Percentiles rank a stretch among this genome's conserved stretches.
These are phyloP conservation scores for Pelargonium exstipulatum DNA, from an alignment of 441 rosid species.

Conservation along the genomic window DNA sequence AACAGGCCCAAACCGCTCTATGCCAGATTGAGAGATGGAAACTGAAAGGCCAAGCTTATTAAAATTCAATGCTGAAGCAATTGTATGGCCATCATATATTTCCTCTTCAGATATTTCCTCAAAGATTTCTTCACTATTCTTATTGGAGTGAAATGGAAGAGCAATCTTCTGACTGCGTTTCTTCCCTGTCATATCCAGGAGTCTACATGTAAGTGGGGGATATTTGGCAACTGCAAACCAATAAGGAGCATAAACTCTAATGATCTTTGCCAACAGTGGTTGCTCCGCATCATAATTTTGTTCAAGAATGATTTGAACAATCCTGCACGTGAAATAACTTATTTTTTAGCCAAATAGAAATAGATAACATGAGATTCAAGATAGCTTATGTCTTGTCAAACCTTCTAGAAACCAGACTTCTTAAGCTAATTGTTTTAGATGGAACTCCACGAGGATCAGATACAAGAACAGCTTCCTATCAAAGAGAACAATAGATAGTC, in stretches of 20 bases:
- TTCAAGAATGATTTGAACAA: conserved; percentile 75
- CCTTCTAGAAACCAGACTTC: conserved; percentile 94
- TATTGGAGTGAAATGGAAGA: conserved; percentile 52
- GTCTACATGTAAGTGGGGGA: conserved; percentile 68
- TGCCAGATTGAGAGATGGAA: conserved; percentile 49
- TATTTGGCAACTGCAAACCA: conserved; percentile 90
- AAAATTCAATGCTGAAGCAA: conserved; percentile 91
- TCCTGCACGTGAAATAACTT: conserved; percentile 44
- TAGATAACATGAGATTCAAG: neutral
- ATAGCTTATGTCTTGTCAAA: conserved; percentile 24
- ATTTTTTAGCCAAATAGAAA: conserved; percentile 26
- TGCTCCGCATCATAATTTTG: conserved; percentile 71
- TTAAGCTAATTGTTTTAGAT: conserved; percentile 67
- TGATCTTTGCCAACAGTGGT: conserved; percentile 48
- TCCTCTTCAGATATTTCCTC: conserved; percentile 82
- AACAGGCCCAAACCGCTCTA: conserved; percentile 61
- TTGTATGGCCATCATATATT: conserved; percentile 74
- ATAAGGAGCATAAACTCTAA: conserved; percentile 83
- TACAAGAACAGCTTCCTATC: conserved; percentile 83
- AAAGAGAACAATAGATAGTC: conserved; percentile 21
- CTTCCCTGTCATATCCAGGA: conserved; percentile 53
- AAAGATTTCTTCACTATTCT: conserved; percentile 32
- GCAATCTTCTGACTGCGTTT: conserved; percentile 48
- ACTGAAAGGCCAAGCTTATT: conserved; percentile 63
- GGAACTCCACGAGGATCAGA: conserved; percentile 78